These are phyloP conservation scores for Suillus clintonianus DNA, from an alignment of 768 basidiomycete genomes.

Conservation along the genomic window DNA sequence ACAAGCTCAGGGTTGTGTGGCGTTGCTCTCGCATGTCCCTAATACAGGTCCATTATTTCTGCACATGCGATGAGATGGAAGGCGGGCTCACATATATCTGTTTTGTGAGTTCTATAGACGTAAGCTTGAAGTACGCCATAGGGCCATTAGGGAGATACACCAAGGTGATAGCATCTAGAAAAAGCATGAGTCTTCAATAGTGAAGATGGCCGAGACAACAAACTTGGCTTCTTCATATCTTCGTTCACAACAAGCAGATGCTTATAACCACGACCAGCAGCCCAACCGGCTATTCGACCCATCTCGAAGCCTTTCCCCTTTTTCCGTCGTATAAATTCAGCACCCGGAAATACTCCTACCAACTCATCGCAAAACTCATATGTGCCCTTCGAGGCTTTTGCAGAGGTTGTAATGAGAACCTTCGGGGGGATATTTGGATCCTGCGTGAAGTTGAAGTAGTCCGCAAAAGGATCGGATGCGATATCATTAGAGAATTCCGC, in stretches of 20 bases:
- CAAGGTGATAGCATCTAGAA: constrained; percentile 86
- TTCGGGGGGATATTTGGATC: constrained; percentile 79
- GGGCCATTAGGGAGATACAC: constrained; percentile 91
- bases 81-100: constrained; percentile 71
- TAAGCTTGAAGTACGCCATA: constrained; percentile 93
- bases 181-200: constrained; percentile 8
- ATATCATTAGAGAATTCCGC: constrained; percentile 70
- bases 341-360: constrained; percentile 86
- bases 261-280: constrained; percentile 82
- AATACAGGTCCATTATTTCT: constrained; percentile 9
- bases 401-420: constrained; percentile 88
- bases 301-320: constrained; percentile 91
- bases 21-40: constrained; percentile 93
- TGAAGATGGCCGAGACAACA: constrained; percentile 32
- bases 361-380: constrained; percentile 94
- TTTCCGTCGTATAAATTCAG: constrained; percentile 83
- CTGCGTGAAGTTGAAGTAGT: constrained; percentile 68
- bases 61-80: not conserved
- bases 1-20: constrained; percentile 95
- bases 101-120: constrained; percentile 82
- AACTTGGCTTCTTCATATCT: constrained; percentile 91
- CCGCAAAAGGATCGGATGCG: constrained; percentile 73
- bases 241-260: constrained; percentile 94
- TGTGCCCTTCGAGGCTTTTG: constrained; percentile 83
- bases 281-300: constrained; percentile 92